phyloP scores from a whole-genome alignment of 768 basidiomycete genomes.

The Lentinula sp. region DNA sequence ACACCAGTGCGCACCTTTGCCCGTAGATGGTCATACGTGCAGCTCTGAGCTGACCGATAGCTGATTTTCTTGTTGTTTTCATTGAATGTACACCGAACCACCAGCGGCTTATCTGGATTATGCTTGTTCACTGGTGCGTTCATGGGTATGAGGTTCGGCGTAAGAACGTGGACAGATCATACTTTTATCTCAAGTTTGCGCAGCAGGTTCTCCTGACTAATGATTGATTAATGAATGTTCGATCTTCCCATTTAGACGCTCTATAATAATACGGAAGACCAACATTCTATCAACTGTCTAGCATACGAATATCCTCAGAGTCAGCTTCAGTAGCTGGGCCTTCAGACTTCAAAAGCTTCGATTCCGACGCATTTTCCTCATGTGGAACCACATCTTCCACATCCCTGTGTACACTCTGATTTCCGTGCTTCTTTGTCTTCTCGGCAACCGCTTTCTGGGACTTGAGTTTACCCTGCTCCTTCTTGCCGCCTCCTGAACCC shows the following conservation, averaged over 20 bases:
- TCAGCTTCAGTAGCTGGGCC: neutral
- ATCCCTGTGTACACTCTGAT: slow-evolving; percentile 1
- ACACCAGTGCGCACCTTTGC: slow-evolving; percentile 49
- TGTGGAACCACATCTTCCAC: neutral
- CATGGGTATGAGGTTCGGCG: neutral
- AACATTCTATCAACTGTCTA: neutral
- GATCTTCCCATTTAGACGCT: neutral
- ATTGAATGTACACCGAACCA: slow-evolving; percentile 82
- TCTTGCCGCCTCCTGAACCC: slow-evolving; percentile 23
- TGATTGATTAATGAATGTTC: neutral
- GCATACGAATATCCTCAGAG: neutral
- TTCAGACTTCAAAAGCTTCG: neutral
- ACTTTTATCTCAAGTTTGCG: neutral
- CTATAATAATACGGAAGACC: neutral
- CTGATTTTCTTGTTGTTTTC: slow-evolving; percentile 68
- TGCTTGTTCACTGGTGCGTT: slow-evolving; percentile 7
- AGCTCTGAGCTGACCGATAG: slow-evolving; percentile 75
- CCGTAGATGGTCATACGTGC: slow-evolving; percentile 69
- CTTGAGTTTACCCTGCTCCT: slow-evolving; percentile 42
- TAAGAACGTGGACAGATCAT: neutral
- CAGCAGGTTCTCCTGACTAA: slow-evolving; percentile 3
- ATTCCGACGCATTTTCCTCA: slow-evolving; percentile 15
- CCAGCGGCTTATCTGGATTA: slow-evolving; percentile 57
- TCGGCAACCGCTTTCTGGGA: slow-evolving; percentile 42
- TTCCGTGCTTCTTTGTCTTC: slow-evolving; percentile 16